phyloP scores from a whole-genome alignment of 805 yeast genomes.

The Candida khao-thaluensis region DNA sequence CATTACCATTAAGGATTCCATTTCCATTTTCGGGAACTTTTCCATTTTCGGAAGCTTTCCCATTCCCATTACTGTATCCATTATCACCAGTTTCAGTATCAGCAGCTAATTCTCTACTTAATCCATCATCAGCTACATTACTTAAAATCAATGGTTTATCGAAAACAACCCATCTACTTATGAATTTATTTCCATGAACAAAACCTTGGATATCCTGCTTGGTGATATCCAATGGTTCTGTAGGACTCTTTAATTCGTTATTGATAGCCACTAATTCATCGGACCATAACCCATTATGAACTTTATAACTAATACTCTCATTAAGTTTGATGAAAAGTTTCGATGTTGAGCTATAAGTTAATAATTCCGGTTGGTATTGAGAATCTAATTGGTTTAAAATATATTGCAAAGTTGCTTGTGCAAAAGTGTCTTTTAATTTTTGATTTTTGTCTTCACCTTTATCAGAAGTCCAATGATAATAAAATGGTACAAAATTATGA shows the following conservation, averaged over 20 bases:
- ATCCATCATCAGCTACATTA: conserved; percentile 6
- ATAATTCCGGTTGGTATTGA: conserved; percentile 25
- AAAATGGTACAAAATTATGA: conserved; percentile 45
- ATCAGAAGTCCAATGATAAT: conserved; percentile 41
- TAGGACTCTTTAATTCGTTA: conserved; percentile 8
- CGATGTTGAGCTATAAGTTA: conserved; percentile 17
- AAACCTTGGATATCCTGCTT: conserved; percentile 26
- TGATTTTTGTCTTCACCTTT: neutral
- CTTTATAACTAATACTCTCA: conserved; percentile 27
- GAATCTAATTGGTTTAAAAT: conserved; percentile 27
- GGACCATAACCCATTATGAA: conserved; percentile 27
- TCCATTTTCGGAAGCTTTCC: neutral
- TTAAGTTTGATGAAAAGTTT: conserved; percentile 4
- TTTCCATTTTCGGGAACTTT: conserved; percentile 1
- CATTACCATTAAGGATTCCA: neutral
- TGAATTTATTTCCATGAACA: conserved; percentile 25
- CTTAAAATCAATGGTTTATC: conserved; percentile 22
- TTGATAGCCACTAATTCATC: conserved; percentile 19
- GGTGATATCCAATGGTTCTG: conserved; percentile 8
- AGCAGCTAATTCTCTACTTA: conserved; percentile 2
- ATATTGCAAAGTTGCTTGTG: conserved; percentile 27
- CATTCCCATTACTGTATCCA: conserved; percentile 4
- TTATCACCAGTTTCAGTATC: conserved; percentile 1
- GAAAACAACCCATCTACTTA: conserved; percentile 32
- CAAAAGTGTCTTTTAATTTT: conserved; percentile 31